Evolutionary conservation across 495 filamentous ascomycete species (phyloP), one percentile per base, ranked within the genome.

Genomic region (Physcia stellaris): DNA sequence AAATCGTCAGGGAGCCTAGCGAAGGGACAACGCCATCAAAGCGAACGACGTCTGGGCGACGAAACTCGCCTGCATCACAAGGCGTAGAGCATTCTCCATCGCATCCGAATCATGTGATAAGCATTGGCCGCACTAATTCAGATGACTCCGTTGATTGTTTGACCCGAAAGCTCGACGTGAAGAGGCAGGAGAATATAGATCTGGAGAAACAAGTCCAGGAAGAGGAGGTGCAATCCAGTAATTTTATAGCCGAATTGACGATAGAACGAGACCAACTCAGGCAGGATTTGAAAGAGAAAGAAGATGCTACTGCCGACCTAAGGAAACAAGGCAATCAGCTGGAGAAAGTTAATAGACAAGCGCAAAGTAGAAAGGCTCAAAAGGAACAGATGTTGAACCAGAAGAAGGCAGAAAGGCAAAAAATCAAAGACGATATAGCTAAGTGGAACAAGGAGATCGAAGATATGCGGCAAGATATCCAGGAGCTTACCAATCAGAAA

Each of bases 331-430:
- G 88, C 22, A 74, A 80, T 32, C 71, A 71, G 21, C 66, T 90
- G 17, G 86, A 94, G 49, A 77, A 84, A 22, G 64, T 78, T 35
- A 95, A 93, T 58, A 70, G 84, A 35, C 69, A 74, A n/a, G 84
- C 86, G 7, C 80, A 94, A 51, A 79, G 79, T 37, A 75, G 77
- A 49, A 83, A 80, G 51, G 64, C 71, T 1, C 79, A 84, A 47
- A 86, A 82, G 47, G 86, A 96, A 49, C 67, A 63, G 46, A 45
- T 72, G 23, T 54, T 80, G 24, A 68, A 73, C 37, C 71, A 77
- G 43, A 81, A 78, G 50, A 64, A 72, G 47, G 64, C 65, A 4
- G 75, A 81, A 41, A 63, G 74, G 31, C 62, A 69, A 47, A 77
- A 74, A 50, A 57, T 77, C 37, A 70, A 69, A 43, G 64, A 70